Conservation (phyloP, 106 monocot genomes). For the Amphibolis antarctica region DNA sequence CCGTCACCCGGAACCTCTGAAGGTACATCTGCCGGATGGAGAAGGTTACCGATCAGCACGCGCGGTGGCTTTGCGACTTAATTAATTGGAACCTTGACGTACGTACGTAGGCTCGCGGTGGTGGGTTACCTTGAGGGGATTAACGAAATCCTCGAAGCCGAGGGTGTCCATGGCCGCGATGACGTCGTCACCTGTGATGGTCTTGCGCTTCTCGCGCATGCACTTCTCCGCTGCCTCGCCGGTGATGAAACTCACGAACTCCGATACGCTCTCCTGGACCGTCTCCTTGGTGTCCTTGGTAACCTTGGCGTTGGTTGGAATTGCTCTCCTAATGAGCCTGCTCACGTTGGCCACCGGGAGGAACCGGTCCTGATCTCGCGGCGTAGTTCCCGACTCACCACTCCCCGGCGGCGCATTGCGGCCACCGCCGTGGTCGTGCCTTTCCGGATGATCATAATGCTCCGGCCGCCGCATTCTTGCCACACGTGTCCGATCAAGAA, state of each 20-base stretch:
- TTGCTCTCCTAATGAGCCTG: conserved; percentile 10
- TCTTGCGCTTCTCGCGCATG: conserved; percentile 13
- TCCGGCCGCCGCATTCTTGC: no score
- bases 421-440: conserved; percentile 18
- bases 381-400: background rate
- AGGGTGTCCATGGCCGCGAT: conserved; percentile 15
- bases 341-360: conserved; percentile 17
- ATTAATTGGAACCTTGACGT: background rate
- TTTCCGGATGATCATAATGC: no score
- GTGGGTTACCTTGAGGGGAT: conserved; percentile 6
- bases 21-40: conserved; percentile 37
- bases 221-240: conserved; percentile 18
- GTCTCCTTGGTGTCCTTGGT: conserved; percentile 18
- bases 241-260: conserved; percentile 20
- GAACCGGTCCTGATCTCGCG: conserved; percentile 10
- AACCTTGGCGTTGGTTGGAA: conserved; percentile 12
- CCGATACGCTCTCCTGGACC: conserved; percentile 16
- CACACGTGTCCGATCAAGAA: no score
- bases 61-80: background rate
- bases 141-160: conserved; percentile 9
- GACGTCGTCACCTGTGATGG: conserved; percentile 13
- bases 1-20: conserved; percentile 25
- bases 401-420: conserved; percentile 1
- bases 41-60: conserved; percentile 48
- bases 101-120: background rate